Evolutionary conservation across 805 yeast species (phyloP).

Genomic region (Candida schatavii): DNA sequence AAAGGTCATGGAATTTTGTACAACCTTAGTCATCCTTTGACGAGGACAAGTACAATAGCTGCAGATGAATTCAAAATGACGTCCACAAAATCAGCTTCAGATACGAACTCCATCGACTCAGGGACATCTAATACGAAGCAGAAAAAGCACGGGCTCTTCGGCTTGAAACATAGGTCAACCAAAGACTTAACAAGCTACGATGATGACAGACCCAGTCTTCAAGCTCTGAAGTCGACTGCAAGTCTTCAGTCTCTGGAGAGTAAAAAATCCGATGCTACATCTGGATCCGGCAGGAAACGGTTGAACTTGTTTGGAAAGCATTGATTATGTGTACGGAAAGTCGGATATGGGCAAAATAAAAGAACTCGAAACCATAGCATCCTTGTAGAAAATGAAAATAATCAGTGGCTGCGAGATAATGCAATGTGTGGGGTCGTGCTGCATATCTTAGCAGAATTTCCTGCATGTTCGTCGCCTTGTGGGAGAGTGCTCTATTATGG

Average conservation of each 20-base stretch:
- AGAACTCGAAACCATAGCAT: too few species aligned
- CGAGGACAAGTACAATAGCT: background rate
- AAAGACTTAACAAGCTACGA: background rate
- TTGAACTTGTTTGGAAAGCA: background rate
- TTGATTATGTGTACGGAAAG: too few species aligned
- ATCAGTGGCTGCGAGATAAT: too few species aligned
- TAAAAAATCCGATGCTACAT: background rate
- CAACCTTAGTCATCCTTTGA: conserved; percentile 3
- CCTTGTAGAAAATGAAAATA: too few species aligned
- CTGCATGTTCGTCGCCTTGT: too few species aligned
- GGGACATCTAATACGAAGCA: conserved; percentile 19
- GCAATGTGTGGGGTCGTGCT: too few species aligned
- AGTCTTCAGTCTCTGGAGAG: conserved; percentile 4
- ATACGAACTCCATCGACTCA: conserved; percentile 5
- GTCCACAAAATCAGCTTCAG: conserved; percentile 5
- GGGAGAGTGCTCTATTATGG: too few species aligned
- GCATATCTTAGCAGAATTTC: too few species aligned
- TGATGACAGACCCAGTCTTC: background rate
- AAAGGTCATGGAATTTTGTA: conserved; percentile 6
- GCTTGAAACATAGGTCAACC: conserved; percentile 11
- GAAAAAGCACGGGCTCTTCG: conserved; percentile 16
- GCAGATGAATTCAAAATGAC: conserved; percentile 7
- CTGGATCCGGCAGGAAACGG: background rate
- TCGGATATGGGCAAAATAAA: too few species aligned
- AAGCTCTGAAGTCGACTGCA: background rate